phyloP scores from a whole-genome alignment of 1,139 yeast genomes.

The Geotrichum armillariae region DNA sequence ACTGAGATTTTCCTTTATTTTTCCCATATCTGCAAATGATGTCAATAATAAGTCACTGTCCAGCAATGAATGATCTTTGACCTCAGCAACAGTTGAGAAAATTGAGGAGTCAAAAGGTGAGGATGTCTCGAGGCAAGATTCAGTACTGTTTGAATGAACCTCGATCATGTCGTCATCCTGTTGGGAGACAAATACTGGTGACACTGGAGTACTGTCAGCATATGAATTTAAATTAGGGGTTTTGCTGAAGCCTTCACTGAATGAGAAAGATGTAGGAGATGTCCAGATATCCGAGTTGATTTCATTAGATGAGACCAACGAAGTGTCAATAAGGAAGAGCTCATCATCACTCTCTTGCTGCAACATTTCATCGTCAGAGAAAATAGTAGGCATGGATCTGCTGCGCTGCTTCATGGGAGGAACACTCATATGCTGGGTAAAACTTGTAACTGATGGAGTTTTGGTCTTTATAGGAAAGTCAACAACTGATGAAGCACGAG shows the following conservation, averaged over 20 bases:
- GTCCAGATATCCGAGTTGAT: not conserved
- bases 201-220: not conserved
- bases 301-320: not conserved
- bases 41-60: not conserved
- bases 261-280: not conserved
- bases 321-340: not conserved
- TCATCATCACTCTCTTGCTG: not conserved
- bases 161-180: slow-evolving; percentile 3
- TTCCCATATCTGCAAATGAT: slow-evolving; percentile 2
- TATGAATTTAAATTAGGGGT: not conserved
- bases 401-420: slow-evolving; percentile 6
- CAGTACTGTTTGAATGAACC: not conserved
- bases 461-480: not conserved
- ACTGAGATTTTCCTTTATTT: not conserved
- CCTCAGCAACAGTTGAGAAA: slow-evolving; percentile 3
- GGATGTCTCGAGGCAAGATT: not conserved
- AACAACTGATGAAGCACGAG: slow-evolving; percentile 2
- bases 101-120: not conserved
- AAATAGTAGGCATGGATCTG: slow-evolving; percentile 7
- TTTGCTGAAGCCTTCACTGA: not conserved
- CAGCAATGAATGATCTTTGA: not conserved
- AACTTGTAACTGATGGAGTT: not conserved
- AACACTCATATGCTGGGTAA: not conserved
- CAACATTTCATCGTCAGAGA: not conserved
- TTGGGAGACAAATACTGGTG: not conserved